Evolutionary conservation across 305 asterid species (phyloP), one percentile per base, ranked within the genome.

Genomic region (Fraxinus dipetala): DNA sequence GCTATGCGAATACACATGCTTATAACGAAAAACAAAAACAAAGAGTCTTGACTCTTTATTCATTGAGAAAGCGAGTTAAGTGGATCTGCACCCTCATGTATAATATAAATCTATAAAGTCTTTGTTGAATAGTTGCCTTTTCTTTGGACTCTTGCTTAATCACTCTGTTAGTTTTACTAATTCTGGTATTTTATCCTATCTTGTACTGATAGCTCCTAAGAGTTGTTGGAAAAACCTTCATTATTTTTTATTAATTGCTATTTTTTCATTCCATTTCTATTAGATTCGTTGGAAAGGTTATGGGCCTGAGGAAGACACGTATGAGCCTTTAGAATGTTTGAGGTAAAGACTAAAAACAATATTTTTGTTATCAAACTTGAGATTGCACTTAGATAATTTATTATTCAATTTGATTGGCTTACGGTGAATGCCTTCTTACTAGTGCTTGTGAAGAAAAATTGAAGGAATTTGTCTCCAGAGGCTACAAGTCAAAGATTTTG

Each of bases 271-370:
- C 28, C 28, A 61, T 61, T 61, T 61, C 70, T 61, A 61, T 31
- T 75, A 89, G 90, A 75, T 89, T 28, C 84, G 48, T 20, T 89
- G 92, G 92, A 86, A 81, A 63, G 86, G 90, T 40, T 89, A 89
- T 87, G 89, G 87, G n/a, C 78, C 87, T 5, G 85, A 82, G 9
- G 56, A 87, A 20, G 88, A 89, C 72, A 87, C 89, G 4, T 89
- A 89, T 90, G 92, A 89, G 80, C 89, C 92, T 7, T 59, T 76
- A 30, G 89, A 87, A 1, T 85, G 89, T 13, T 84, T 89, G 75
- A 84, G 90, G 91, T 89, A 78, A 1, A 18, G 30, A 61, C 13
- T 22, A 22, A 22, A 61, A 61, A 61, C 24, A 61, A 9, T 18
- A 59, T 59, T 59, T 59, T 59, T 59, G 26, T 59, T 20, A 59